These are phyloP conservation scores for Mortierella sp. DNA, from an alignment of 371 early-diverging fungal genomes.

Conservation along the genomic window DNA sequence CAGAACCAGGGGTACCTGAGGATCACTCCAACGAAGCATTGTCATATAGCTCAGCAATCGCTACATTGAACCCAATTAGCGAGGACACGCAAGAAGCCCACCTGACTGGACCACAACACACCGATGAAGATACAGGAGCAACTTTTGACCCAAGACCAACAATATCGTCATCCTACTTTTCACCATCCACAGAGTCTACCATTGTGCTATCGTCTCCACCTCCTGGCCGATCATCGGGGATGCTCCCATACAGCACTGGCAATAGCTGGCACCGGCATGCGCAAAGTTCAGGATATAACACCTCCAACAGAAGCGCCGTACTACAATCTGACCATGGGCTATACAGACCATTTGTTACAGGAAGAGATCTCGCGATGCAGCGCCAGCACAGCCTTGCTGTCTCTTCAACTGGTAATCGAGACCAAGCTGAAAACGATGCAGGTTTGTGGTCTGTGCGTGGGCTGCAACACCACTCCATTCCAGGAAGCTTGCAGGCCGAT, in stretches of 20 bases:
- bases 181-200: conserved; percentile 30
- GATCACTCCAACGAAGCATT: no score
- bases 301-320: background rate
- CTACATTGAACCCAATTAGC: background rate
- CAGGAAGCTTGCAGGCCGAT: no score
- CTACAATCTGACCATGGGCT: conserved; percentile 16
- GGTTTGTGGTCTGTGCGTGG: conserved; percentile 41
- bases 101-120: background rate
- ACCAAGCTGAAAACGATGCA: conserved; percentile 3
- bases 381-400: no score
- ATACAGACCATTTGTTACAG: conserved; percentile 41
- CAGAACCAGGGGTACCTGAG: background rate
- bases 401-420: background rate
- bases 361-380: conserved; percentile 21
- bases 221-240: conserved; percentile 19
- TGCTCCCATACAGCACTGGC: background rate
- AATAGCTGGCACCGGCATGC: no score
- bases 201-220: conserved; percentile 48
- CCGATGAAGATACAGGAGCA: background rate
- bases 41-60: no score
- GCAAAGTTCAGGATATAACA: no score
- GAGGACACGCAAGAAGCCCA: background rate
- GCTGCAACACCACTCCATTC: conserved; percentile 4
- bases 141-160: conserved; percentile 18
- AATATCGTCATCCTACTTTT: conserved; percentile 50